These are phyloP conservation scores for Starmerella floricola DNA, from an alignment of 805 yeast genomes.

Conservation along the genomic window DNA sequence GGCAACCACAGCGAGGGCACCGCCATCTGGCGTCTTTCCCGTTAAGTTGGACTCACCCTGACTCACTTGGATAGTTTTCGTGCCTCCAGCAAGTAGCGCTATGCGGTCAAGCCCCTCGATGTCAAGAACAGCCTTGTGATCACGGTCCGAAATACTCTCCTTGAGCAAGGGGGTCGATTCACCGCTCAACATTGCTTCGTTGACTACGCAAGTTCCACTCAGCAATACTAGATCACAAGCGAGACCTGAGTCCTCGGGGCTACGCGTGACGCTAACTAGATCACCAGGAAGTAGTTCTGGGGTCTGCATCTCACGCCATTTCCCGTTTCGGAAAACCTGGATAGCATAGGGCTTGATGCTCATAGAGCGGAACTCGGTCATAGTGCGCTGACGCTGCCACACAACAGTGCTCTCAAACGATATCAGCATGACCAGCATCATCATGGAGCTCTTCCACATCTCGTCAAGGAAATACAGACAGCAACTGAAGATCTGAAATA, in stretches of 20 bases:
- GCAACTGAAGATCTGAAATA: slow-evolving; percentile 90
- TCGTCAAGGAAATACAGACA: slow-evolving; percentile 95
- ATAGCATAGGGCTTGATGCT: slow-evolving; percentile 84
- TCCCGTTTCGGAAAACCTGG: slow-evolving; percentile 53
- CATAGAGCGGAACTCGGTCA: slow-evolving; percentile 94
- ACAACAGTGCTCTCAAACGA: slow-evolving; percentile 91
- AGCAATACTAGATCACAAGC: slow-evolving; percentile 85
- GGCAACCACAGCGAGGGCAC: slow-evolving; percentile 80
- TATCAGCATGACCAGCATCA: slow-evolving; percentile 82
- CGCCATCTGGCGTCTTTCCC: slow-evolving; percentile 66
- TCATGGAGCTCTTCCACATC: slow-evolving; percentile 88
- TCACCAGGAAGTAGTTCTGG: slow-evolving; percentile 83
- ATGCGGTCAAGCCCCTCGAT: slow-evolving; percentile 80
- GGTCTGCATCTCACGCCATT: slow-evolving; percentile 62
- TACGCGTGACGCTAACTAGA: slow-evolving; percentile 68
- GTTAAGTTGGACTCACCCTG: slow-evolving; percentile 38
- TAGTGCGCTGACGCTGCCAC: slow-evolving; percentile 86
- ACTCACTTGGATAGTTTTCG: slow-evolving; percentile 86
- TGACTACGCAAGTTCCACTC: slow-evolving; percentile 88
- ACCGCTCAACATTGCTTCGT: slow-evolving; percentile 98
- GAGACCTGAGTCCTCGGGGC: slow-evolving; percentile 79
- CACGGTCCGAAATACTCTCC: slow-evolving; percentile 80
- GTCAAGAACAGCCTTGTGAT: slow-evolving; percentile 52
- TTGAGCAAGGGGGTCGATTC: slow-evolving; percentile 94
- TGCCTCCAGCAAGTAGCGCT: slow-evolving; percentile 86